These are phyloP conservation scores for Cutaneotrichosporon spelunceum DNA, from an alignment of 1,284 basidiomycete species.

Conservation along the genomic window DNA sequence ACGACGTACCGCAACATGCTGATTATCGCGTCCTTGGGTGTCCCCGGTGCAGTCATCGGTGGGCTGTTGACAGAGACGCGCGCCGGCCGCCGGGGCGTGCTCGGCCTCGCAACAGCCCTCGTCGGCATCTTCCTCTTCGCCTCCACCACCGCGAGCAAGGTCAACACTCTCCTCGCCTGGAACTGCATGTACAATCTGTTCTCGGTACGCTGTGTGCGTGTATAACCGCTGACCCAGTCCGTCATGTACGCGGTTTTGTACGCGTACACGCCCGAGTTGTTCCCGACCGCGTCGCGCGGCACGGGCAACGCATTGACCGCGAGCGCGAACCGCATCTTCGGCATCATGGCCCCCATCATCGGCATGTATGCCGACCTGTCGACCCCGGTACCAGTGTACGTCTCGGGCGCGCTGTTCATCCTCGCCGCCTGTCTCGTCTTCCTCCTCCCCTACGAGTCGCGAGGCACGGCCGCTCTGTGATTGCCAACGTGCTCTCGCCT, in stretches of 20 bases:
- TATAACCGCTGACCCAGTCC: conserved; percentile 14
- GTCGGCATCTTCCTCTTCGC: conserved; percentile 62
- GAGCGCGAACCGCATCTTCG: conserved; percentile 60
- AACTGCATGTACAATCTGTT: conserved; percentile 59
- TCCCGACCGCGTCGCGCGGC: conserved; percentile 63
- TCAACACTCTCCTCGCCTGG: conserved; percentile 58
- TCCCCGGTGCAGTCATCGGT: conserved; percentile 62
- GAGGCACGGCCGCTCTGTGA: conserved; percentile 57
- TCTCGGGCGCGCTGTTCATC: conserved; percentile 55
- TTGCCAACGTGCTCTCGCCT: background rate
- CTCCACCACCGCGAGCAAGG: conserved; percentile 60
- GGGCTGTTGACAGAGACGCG: conserved; percentile 58
- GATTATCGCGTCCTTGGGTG: conserved; percentile 54
- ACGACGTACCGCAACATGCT: conserved; percentile 58
- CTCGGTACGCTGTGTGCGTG: conserved; percentile 9
- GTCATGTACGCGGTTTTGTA: conserved; percentile 44
- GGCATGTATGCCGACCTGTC: conserved; percentile 31
- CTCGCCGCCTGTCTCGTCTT: conserved; percentile 62
- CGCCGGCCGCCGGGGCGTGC: conserved; percentile 57
- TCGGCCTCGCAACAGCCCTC: conserved; percentile 56
- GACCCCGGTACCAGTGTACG: conserved; percentile 66
- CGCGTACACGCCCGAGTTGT: conserved; percentile 62
- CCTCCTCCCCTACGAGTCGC: conserved; percentile 67
- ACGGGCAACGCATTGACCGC: conserved; percentile 63
- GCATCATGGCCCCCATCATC: conserved; percentile 47